Evolutionary conservation across 2,329 filamentous ascomycete genomes (phyloP).

Genomic region (Exophiala phaeomuriformis): DNA sequence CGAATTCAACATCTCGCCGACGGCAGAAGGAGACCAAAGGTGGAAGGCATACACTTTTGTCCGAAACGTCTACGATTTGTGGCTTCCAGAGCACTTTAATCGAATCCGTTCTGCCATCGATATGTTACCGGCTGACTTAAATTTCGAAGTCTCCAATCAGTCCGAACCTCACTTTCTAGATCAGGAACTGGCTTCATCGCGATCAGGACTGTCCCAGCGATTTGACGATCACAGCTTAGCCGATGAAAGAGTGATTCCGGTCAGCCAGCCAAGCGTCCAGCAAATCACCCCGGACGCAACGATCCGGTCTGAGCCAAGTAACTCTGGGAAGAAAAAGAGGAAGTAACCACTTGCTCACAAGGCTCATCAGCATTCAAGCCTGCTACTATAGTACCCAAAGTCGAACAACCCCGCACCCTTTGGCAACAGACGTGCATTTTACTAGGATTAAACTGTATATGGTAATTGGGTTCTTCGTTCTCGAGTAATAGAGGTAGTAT

Average conservation of each 20-base stretch:
- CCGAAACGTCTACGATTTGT: slow-evolving; percentile 33
- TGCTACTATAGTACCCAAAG: too few relatives aligned
- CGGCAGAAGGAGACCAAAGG: neutral
- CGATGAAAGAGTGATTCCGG: neutral
- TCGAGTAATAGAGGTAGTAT: too few relatives aligned
- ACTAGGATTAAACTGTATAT: too few relatives aligned
- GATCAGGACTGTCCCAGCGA: neutral
- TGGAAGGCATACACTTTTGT: slow-evolving; percentile 31
- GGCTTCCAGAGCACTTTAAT: slow-evolving; percentile 33
- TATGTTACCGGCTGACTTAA: neutral
- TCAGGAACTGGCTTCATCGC: neutral
- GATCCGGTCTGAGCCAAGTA: neutral
- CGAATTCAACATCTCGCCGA: too few relatives aligned
- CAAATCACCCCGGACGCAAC: neutral
- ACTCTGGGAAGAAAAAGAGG: neutral
- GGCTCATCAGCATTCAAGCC: neutral
- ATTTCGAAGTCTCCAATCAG: neutral
- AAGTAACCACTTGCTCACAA: neutral
- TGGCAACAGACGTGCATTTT: too few relatives aligned
- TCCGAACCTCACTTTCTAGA: neutral
- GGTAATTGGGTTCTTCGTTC: too few relatives aligned
- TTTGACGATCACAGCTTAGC: neutral
- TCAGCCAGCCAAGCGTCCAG: neutral
- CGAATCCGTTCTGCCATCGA: slow-evolving; percentile 32
- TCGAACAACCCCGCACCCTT: too few relatives aligned